Evolutionary conservation across 805 yeast species (phyloP), one percentile per base, ranked within the genome.

Genomic region (Saccharomycopsis fodiens): DNA sequence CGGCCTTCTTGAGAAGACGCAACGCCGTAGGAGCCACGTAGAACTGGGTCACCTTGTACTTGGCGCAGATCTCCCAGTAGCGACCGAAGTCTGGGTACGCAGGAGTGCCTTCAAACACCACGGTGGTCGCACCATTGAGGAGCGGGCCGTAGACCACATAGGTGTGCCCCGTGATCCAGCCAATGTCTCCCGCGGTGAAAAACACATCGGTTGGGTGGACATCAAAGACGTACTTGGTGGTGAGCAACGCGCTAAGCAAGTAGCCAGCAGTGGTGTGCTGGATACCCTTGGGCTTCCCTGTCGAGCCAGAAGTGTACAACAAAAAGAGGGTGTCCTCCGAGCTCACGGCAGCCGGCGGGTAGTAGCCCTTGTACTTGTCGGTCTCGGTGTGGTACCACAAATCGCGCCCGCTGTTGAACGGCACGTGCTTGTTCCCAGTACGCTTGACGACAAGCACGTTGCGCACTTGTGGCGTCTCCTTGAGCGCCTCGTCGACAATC

Each of bases 141-240:
- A 85, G 69, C 32, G 95, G 94, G 46, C 94, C 95, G 61, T 85
- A 85, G 41, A 84, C 76, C 16, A 79, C 88, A 57, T 85, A 85
- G 8, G 93, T 74, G 66, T 85, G 95, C 48, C 95, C 95, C 4
- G 94, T 85, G 58, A 85, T 82, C 95, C 95, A 85, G 58, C 95
- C 95, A 44, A 85, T 82, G 66, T 85, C 95, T 60, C 93, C 95
- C 25, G 94, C 93, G 15, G 93, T 84, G 72, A 85, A 85, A 47
- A 85, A 70, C 12, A 78, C 69, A 60, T 85, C 95, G 48, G 81
- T 79, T 35, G 74, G 72, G 57, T 84, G 88, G 35, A 82, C 70
- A 63, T 85, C 94, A 63, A 85, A 85, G 38, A 78, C 74, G 58
- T 85, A 85, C 58, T 79, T 79, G 57, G 87, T 79, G 40, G 91